These are phyloP conservation scores for Ophiostoma perfectum DNA, from an alignment of 2,329 filamentous ascomycete genomes.

Conservation along the genomic window DNA sequence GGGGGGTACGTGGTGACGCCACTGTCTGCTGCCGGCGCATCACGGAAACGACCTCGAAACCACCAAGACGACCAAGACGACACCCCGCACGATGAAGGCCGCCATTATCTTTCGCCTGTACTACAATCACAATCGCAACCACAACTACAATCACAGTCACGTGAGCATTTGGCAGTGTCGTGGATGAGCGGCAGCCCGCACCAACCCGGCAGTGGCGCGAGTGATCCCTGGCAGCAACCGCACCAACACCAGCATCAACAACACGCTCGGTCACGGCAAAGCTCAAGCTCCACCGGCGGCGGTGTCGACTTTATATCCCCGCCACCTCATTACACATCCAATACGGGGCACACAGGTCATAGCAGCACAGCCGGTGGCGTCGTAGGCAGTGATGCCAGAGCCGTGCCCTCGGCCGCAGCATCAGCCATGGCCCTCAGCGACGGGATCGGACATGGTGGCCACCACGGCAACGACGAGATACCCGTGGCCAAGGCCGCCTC, in stretches of 20 bases:
- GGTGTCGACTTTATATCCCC: neutral
- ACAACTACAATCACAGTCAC: neutral
- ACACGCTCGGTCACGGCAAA: neutral
- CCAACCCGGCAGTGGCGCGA: neutral
- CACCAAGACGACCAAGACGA: neutral
- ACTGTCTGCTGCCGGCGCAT: neutral
- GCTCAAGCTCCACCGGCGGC: neutral
- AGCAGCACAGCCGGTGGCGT: neutral
- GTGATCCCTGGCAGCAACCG: neutral
- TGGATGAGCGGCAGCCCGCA: conserved; percentile 4
- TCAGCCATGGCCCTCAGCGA: conserved; percentile 8
- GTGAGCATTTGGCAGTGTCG: neutral
- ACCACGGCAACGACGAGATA: conserved; percentile 10
- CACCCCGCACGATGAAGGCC: neutral
- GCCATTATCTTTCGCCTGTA: neutral
- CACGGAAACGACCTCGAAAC: neutral
- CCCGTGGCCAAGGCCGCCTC: conserved; percentile 16
- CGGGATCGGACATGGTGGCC: neutral
- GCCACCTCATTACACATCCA: neutral
- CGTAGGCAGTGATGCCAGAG: neutral
- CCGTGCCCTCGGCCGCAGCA: neutral
- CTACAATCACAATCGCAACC: neutral
- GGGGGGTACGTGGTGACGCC: neutral
- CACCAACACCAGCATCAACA: neutral
- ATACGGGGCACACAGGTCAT: neutral